These are phyloP conservation scores for Xerocomellus dryophilus DNA, from an alignment of 768 basidiomycete species.

Conservation along the genomic window DNA sequence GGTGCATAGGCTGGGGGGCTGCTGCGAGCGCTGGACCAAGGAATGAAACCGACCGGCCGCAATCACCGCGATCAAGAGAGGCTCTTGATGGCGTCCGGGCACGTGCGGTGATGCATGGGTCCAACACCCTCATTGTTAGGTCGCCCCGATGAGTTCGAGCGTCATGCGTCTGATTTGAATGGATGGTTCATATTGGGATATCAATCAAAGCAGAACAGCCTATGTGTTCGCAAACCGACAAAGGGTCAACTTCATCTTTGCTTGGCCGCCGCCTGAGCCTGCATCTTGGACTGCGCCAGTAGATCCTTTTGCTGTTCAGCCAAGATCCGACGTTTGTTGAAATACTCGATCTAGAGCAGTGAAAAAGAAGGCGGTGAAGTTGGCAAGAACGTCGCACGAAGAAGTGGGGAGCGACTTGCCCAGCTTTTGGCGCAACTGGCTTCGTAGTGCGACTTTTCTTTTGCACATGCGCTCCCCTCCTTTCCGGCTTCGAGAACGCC, in stretches of 20 bases:
- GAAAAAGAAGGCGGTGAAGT: background rate
- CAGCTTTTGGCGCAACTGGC: conserved; percentile 83
- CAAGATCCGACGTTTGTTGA: conserved; percentile 85
- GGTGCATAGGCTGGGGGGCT: background rate
- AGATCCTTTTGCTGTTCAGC: conserved; percentile 76
- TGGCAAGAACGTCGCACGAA: background rate
- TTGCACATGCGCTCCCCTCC: conserved; percentile 56
- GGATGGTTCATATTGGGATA: background rate
- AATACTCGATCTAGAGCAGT: conserved; percentile 77
- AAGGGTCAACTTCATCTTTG: conserved; percentile 10
- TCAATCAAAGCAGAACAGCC: conserved; percentile 3
- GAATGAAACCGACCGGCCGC: background rate
- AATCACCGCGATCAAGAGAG: conserved; percentile 6
- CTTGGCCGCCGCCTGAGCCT: conserved; percentile 32
- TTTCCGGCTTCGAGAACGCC: conserved; percentile 74
- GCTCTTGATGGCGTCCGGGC: background rate
- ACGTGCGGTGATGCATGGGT: background rate
- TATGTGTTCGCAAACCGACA: background rate
- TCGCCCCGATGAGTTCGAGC: background rate
- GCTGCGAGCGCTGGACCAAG: background rate
- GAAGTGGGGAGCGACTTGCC: conserved; percentile 49
- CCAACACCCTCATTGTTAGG: background rate
- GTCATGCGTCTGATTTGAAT: background rate
- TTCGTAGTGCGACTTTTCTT: conserved; percentile 60
- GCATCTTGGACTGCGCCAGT: conserved; percentile 46